Evolutionary conservation across 2,329 filamentous ascomycete genomes (phyloP), one percentile per base, ranked within the genome.

Genomic region (Metarhizium brunneum): DNA sequence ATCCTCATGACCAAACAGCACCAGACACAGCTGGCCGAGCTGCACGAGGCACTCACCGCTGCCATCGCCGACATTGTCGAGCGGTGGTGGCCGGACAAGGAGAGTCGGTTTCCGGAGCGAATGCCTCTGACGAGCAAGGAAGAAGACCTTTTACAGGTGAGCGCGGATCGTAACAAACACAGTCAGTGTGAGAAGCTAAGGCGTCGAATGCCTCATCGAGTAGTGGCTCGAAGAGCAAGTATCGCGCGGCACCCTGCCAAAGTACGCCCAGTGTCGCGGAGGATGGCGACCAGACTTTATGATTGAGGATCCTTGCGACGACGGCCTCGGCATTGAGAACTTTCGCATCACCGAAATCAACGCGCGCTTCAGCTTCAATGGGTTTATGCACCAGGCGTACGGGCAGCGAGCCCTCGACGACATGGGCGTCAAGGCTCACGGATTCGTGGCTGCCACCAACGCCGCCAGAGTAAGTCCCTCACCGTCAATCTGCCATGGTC

Each of bases 201-300:
- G 3, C 14, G 14, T 40, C 10, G 2, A 13, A 40, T 16, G 38
- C 13, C 13, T 13, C 38, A 14, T 16, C 11, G 38, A 2, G 4
- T 56, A 61, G 58, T 69, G 64, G 65, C 50, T 70, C 1, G 63
- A 70, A 1, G 16, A 32, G 0, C 66, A 71, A 40, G 66, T 66
- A 1, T n/a, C 5, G 4, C 13, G 20, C 2, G 65, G 66, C 2
- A 66, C 58, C 4, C 6, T 70, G 6, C 58, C 56, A 5, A 50
- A 47, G 6, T 68, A 64, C 52, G 45, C 54, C 2, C 50, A 59
- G 2, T 59, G 64, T 49, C 53, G 57, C 38, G 70, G 69, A 2
- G 71, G 69, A 1, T 73, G 70, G 68, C 63, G 72, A 16, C 72
- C 73, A 8, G 71, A 73, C 50, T 73, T 73, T 50, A 56, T 75